phyloP scores from a whole-genome alignment of 2,329 filamentous ascomycete species.

The Cladosporium sp. region DNA sequence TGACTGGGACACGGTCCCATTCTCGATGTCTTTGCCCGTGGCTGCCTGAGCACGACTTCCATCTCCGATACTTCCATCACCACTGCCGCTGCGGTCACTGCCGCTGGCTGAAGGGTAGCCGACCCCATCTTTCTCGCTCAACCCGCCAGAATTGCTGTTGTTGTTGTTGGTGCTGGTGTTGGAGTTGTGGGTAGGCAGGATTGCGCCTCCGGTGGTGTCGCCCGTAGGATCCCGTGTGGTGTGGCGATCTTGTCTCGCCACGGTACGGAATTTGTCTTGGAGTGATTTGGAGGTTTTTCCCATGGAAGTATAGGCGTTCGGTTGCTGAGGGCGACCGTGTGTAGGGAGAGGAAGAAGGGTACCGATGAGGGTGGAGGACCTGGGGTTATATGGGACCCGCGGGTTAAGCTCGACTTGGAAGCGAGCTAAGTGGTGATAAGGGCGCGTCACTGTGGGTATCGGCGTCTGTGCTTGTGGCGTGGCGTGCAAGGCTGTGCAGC shows the following conservation, averaged over 20 bases:
- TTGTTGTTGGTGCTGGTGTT: conserved; percentile 20
- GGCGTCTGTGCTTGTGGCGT: neutral
- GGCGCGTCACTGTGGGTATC: conserved; percentile 2
- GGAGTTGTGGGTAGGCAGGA: conserved; percentile 26
- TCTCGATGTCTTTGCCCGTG: conserved; percentile 20
- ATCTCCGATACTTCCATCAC: conserved; percentile 24
- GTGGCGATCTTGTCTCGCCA: conserved; percentile 44
- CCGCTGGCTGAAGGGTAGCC: conserved; percentile 19
- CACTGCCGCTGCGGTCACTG: conserved; percentile 15
- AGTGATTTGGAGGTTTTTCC: conserved; percentile 52
- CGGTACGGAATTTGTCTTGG: conserved; percentile 50
- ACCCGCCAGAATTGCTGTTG: conserved; percentile 29
- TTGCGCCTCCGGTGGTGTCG: conserved; percentile 28
- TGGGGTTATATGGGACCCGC: neutral
- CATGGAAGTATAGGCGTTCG: conserved; percentile 40
- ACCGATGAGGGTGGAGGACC: neutral
- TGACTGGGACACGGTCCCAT: conserved; percentile 17
- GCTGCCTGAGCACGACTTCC: conserved; percentile 23
- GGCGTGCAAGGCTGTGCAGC: neutral
- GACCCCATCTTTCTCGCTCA: conserved; percentile 27
- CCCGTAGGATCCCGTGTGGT: conserved; percentile 21
- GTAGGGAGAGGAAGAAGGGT: conserved; percentile 5
- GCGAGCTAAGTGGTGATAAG: neutral
- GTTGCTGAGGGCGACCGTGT: conserved; percentile 9
- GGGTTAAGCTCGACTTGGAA: neutral